Evolutionary conservation across 164 flowering plant genomes (phyloP).

Genomic region (Brasenia schreberi): DNA sequence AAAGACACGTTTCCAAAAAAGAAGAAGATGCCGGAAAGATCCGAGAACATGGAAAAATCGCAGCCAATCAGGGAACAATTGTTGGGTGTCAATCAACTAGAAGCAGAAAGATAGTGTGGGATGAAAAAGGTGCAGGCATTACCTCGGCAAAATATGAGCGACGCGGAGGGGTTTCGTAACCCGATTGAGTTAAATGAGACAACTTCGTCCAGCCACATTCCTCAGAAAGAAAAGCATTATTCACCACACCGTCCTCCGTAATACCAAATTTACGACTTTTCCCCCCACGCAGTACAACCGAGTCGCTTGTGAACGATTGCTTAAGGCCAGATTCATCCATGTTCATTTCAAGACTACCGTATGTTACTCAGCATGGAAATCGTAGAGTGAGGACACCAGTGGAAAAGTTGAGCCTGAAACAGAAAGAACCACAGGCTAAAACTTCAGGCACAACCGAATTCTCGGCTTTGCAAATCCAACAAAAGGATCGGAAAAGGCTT

Average conservation of each 20-base stretch:
- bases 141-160: constrained; percentile 52
- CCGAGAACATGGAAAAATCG: background rate
- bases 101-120: background rate
- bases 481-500: too few relatives aligned
- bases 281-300: background rate
- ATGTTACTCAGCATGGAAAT: background rate
- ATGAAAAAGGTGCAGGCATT: constrained; percentile 11
- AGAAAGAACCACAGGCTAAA: too few relatives aligned
- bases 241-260: background rate
- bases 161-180: constrained; percentile 14
- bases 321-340: background rate
- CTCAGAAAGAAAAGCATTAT: background rate
- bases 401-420: too few relatives aligned
- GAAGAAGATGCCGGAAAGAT: background rate
- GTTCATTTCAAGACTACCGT: background rate
- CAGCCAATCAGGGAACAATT: background rate
- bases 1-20: background rate
- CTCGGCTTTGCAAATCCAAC: too few relatives aligned
- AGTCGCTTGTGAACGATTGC: background rate
- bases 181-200: constrained; percentile 5
- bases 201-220: constrained; percentile 2
- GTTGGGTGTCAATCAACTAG: background rate
- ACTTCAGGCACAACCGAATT: too few relatives aligned
- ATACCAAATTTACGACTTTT: background rate
- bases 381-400: too few relatives aligned